Base-by-base conservation (phyloP, 306 rosid species). In the Fagus crenata region DNA sequence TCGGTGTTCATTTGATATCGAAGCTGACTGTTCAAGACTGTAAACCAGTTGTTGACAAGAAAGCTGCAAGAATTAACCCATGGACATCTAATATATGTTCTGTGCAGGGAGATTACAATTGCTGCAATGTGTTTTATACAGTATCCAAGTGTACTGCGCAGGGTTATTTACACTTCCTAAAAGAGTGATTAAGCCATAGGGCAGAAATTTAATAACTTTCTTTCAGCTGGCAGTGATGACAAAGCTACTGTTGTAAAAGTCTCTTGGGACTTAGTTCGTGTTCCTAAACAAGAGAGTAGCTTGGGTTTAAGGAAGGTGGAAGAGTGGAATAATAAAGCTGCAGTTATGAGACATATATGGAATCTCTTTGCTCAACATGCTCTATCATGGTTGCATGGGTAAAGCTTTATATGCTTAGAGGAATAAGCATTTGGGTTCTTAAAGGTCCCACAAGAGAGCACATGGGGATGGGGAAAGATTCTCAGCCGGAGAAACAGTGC, bases 271-370 rank as follows among this genome's bases (percentile, higher is more conserved):
- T 53, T 53, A 1, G 59, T 15, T 53, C 15, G 59, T 53, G 59
- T 17, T 1, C 31, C 31, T 31, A 56, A 56, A 56, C 11, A 18
- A 22, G 3, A 56, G 9, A 22, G 12, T 56, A n/a, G 33, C 4
- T 22, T 56, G 33, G 28, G 65, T 59, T 59, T 59, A 32, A 59
- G 61, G 13, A 55, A 55, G 65, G 65, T 55, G 65, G 37, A 59
- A 59, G 36, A 59, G 37, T 31, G 3, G 65, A 59, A 22, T 28
- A 59, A 7, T 28, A 59, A 11, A 59, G 37, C 37, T 28, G 37
- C 65, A 28, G 4, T 28, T 3, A 59, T 18, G 61, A 55, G 61
- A 18, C 33, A n/a, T 6, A 55, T 18, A 55, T 18, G 32, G 65
- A 59, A 59, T 59, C 39, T 31, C 36, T 8, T 22, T 59, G 65